Conservation (phyloP, 1,139 yeast genomes). For the Debaryomyces subglobosus region DNA sequence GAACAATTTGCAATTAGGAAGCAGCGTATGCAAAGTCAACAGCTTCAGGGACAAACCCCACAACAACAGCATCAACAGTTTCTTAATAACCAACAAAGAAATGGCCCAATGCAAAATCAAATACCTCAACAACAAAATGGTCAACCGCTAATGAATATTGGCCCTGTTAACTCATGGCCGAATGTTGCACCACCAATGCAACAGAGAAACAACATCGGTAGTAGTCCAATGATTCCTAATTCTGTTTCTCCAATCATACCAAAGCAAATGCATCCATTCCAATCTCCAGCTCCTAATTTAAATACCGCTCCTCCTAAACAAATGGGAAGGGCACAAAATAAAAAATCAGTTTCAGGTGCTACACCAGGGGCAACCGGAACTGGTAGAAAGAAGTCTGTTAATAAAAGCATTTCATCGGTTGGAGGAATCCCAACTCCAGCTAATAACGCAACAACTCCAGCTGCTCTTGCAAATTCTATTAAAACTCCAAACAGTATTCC, state of each 20-base stretch:
- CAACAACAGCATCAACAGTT: conserved; percentile 17
- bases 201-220: conserved; percentile 16
- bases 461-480: conserved; percentile 41
- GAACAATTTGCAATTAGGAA: conserved; percentile 43
- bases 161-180: conserved; percentile 26
- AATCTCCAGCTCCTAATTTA: conserved; percentile 15
- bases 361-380: conserved; percentile 16
- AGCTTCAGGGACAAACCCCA: conserved; percentile 12
- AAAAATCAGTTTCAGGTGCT: conserved; percentile 20
- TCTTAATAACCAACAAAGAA: conserved; percentile 12
- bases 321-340: conserved; percentile 15
- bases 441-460: conserved; percentile 45
- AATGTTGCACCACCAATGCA: conserved; percentile 20
- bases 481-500: conserved; percentile 51
- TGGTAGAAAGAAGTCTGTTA: conserved; percentile 31
- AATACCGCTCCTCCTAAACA: conserved; percentile 17
- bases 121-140: conserved; percentile 14
- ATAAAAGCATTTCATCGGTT: conserved; percentile 25
- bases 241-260: conserved; percentile 23
- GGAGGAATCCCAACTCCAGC: conserved; percentile 37
- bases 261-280: conserved; percentile 18
- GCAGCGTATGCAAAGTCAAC: conserved; percentile 34
- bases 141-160: conserved; percentile 18
- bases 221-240: conserved; percentile 30
- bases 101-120: conserved; percentile 13